Base-by-base conservation (phyloP, 371 early-diverging fungal species). In the Coemansia sp. region DNA sequence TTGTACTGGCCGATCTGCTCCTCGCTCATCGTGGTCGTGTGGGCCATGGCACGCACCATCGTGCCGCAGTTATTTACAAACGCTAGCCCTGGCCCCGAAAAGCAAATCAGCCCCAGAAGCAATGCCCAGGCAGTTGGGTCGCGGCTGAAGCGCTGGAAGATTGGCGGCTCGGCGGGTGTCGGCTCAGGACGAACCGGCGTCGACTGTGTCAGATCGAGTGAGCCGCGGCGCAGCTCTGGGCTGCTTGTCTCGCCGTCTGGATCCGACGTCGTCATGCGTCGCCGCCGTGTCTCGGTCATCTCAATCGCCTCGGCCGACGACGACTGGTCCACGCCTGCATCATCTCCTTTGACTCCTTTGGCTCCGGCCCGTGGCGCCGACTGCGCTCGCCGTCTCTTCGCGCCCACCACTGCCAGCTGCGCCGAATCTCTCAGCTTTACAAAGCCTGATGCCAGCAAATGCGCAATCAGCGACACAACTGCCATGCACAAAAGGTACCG, bases 11-110 rank as follows among this genome's bases (percentile, higher is more conserved):
- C 80, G 7, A 77, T 26, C 40, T 74, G 69, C 48, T 80, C 71
- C 8, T 52, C 47, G 1, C 68, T 56, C 18, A 72, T 53, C 59
- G 64, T 5, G 3, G 66, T 69, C 31, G 16, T 40, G 56, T 72
- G 67, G 16, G 77, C 52, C 72, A 80, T 64, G 14, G 77, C 73
- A 1, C 77, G 74, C 22, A 77, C 75, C 78, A 80, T 68, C 1
- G 73, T 66, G 21, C 80, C 80, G 60, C 80, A 80, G 76, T 80
- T 80, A 66, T 80, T 80, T 34, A 80, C 70, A 66, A 80, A 80
- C 39, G 72, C 73, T 16, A 80, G 40, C 0, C 80, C 80, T 0
- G 80, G 80, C 8, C 80, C 80, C 0, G 80, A 68, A 24, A 74
- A 75, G 59, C 70, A 80, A 16, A 80, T 66, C 29, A 80, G 52